These are phyloP conservation scores for Calonectria leucothoes DNA, from an alignment of 2,329 filamentous ascomycete genomes.

Conservation along the genomic window DNA sequence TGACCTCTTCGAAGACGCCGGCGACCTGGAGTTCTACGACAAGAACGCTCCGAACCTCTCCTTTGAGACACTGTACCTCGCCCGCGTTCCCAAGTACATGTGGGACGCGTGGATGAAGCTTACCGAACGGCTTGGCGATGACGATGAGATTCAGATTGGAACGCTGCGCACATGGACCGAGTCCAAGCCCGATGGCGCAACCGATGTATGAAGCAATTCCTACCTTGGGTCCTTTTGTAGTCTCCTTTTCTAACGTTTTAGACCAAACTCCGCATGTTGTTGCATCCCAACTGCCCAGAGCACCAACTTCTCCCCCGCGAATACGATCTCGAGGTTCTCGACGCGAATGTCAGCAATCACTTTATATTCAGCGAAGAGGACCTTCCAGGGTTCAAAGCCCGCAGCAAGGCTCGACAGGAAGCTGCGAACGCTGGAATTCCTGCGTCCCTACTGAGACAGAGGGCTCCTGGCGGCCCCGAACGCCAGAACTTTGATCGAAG, in stretches of 20 bases:
- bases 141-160: slow-evolving; percentile 85
- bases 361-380: slow-evolving; percentile 96
- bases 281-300: slow-evolving; percentile 71
- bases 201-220: slow-evolving; percentile 47
- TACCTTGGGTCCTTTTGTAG: background rate
- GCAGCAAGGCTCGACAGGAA: slow-evolving; percentile 66
- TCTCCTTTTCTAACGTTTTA: slow-evolving; percentile 27
- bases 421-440: slow-evolving; percentile 70
- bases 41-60: slow-evolving; percentile 52
- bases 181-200: slow-evolving; percentile 63
- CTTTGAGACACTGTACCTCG: slow-evolving; percentile 72
- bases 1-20: slow-evolving; percentile 73
- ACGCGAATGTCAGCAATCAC: slow-evolving; percentile 79
- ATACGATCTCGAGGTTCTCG: slow-evolving; percentile 81
- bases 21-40: slow-evolving; percentile 68
- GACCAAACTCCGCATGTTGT: slow-evolving; percentile 69
- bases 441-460: slow-evolving; percentile 62
- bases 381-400: slow-evolving; percentile 67
- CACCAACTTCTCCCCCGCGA: slow-evolving; percentile 87
- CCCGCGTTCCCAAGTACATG: slow-evolving; percentile 81
- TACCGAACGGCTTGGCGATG: slow-evolving; percentile 73
- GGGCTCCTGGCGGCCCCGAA: slow-evolving; percentile 52
- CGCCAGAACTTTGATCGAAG: slow-evolving; percentile 60
- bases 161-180: slow-evolving; percentile 73
- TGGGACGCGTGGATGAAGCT: slow-evolving; percentile 79